Conservation (phyloP, 2,329 filamentous ascomycete genomes). For the Leptosphaerulina australis region DNA sequence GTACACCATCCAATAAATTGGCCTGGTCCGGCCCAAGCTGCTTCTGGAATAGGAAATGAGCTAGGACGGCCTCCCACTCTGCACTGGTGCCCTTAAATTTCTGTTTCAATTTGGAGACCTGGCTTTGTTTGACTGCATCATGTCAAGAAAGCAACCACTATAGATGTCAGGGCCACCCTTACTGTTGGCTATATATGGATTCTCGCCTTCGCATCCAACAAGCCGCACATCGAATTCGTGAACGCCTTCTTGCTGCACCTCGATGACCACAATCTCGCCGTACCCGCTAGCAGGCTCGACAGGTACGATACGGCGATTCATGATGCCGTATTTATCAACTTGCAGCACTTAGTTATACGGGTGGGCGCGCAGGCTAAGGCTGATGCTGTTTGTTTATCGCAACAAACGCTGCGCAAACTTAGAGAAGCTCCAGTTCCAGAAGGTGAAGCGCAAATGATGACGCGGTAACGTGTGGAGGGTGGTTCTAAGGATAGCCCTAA, state of each 20-base stretch:
- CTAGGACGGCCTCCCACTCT: constrained; percentile 72
- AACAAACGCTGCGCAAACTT: constrained; percentile 1
- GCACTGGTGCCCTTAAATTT: constrained; percentile 49
- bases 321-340: constrained; percentile 2
- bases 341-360: constrained; percentile 9
- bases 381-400: constrained; percentile 3
- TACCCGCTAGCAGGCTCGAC: constrained; percentile 62
- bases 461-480: constrained; percentile 14
- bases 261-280: constrained; percentile 64
- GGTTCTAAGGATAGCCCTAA: constrained; percentile 4
- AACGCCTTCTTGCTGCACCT: constrained; percentile 60
- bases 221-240: constrained; percentile 67
- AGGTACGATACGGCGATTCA: constrained; percentile 53
- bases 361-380: constrained; percentile 4
- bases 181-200: constrained; percentile 64
- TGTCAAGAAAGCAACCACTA: constrained; percentile 32
- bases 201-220: constrained; percentile 70
- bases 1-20: constrained; percentile 60
- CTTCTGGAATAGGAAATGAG: constrained; percentile 60
- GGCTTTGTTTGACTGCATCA: constrained; percentile 40
- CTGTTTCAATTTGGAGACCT: constrained; percentile 39
- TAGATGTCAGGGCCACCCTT: constrained; percentile 47
- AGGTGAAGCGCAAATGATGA: constrained; percentile 18
- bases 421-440: background rate
- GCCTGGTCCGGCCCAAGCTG: constrained; percentile 51